These are phyloP conservation scores for Malassezia sp. DNA, from an alignment of 1,284 basidiomycete genomes.

Conservation along the genomic window DNA sequence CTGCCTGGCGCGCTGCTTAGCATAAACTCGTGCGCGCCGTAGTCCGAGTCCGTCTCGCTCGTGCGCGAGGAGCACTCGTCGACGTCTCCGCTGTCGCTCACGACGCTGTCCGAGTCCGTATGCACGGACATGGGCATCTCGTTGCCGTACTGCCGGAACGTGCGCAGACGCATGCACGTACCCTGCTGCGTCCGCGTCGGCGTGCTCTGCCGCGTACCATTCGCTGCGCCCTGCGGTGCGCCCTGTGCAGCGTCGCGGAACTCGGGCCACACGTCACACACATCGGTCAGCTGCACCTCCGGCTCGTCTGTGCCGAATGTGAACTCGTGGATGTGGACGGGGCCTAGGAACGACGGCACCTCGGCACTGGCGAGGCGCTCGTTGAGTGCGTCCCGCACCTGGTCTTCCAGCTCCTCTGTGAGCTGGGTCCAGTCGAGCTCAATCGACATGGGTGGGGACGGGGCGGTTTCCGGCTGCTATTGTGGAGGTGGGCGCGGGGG, in stretches of 20 bases:
- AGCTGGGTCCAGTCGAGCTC: slow-evolving; percentile 54
- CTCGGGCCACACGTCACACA: slow-evolving; percentile 85
- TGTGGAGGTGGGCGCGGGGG: not conserved
- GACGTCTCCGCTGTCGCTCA: slow-evolving; percentile 19
- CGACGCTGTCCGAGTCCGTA: slow-evolving; percentile 19
- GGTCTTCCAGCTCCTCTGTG: slow-evolving; percentile 59
- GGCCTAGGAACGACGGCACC: slow-evolving; percentile 84
- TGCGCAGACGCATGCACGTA: slow-evolving; percentile 11
- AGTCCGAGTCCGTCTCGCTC: slow-evolving; percentile 16
- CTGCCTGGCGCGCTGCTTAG: not conserved
- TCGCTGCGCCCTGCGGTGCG: not conserved
- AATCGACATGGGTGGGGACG: slow-evolving; percentile 40
- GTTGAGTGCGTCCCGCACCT: slow-evolving; percentile 69
- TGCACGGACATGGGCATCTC: slow-evolving; percentile 10
- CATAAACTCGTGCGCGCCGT: slow-evolving; percentile 5
- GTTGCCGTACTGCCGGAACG: slow-evolving; percentile 15
- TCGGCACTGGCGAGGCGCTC: slow-evolving; percentile 59
- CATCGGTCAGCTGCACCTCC: slow-evolving; percentile 75
- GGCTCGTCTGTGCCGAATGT: slow-evolving; percentile 75
- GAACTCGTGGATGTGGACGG: slow-evolving; percentile 69
- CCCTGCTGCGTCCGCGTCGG: not conserved
- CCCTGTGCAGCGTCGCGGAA: slow-evolving; percentile 50
- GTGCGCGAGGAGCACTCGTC: slow-evolving; percentile 2
- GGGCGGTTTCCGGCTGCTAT: not conserved
- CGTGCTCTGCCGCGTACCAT: not conserved